A percentile compares a stretch with the other conserved stretches of the same genome.
Conservation (phyloP, 306 rosid genomes). For the Casuarina equisetifolia region DNA sequence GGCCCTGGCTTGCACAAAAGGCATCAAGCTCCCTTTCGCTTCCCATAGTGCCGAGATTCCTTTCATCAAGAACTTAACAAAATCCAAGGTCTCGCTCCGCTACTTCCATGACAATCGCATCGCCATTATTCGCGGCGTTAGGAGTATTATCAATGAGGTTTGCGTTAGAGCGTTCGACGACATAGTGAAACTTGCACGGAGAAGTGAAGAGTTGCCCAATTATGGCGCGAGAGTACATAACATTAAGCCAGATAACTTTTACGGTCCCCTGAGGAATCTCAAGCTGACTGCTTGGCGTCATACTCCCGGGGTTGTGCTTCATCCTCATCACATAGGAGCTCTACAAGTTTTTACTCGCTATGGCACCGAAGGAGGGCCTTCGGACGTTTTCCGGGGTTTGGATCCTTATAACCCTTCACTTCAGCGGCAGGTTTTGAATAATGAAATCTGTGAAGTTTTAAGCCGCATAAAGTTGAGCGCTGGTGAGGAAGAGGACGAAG, state of each 20-base stretch:
- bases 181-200: constrained; percentile 27
- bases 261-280: not conserved
- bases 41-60: constrained; percentile 7
- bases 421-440: constrained; percentile 3
- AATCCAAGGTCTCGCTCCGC: constrained; percentile 18
- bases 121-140: constrained; percentile 19
- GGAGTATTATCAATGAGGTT: constrained; percentile 30
- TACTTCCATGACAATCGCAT: constrained; percentile 41
- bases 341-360: constrained; percentile 1
- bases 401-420: not conserved
- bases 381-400: not conserved
- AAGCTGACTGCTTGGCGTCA: not conserved
- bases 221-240: not conserved
- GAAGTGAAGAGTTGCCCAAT: not conserved
- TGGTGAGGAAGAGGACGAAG: not conserved
- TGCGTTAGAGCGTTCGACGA: constrained; percentile 52
- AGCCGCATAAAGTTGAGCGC: constrained; percentile 9
- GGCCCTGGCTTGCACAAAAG: constrained; percentile 41
- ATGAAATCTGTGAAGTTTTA: constrained; percentile 25
- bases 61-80: constrained; percentile 31
- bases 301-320: not conserved
- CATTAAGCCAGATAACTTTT: not conserved
- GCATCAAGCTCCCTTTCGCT: constrained; percentile 13
- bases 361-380: not conserved
- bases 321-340: not conserved